Evolutionary conservation across 208 protist species (phyloP).

Genomic region (Angomonas deanei): DNA sequence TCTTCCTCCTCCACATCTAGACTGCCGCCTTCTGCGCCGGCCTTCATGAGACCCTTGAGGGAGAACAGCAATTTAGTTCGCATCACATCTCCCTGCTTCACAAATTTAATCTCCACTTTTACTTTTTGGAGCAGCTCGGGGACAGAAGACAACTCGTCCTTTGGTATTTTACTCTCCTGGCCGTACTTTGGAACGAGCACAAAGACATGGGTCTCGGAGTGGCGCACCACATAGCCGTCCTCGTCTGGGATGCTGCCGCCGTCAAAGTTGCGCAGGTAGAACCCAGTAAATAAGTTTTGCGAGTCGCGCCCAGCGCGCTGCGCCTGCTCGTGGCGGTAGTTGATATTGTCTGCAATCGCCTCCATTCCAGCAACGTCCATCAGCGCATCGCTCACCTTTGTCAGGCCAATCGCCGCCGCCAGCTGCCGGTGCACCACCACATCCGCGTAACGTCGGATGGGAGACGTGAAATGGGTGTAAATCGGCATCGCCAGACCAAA

Average conservation of each 20-base stretch:
- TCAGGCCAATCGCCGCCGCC: slow-evolving; percentile 74
- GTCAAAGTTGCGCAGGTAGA: slow-evolving; percentile 84
- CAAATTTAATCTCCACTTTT: slow-evolving; percentile 64
- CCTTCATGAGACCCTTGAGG: slow-evolving; percentile 62
- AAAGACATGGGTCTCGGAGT: slow-evolving; percentile 80
- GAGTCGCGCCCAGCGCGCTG: slow-evolving; percentile 89
- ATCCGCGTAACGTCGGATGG: slow-evolving; percentile 94
- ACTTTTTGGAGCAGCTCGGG: slow-evolving; percentile 79
- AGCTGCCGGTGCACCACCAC: slow-evolving; percentile 92
- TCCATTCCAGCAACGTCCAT: slow-evolving; percentile 74
- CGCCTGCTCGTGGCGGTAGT: slow-evolving; percentile 89
- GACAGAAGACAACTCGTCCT: slow-evolving; percentile 56
- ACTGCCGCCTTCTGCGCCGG: slow-evolving; percentile 32
- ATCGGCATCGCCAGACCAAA: slow-evolving; percentile 92
- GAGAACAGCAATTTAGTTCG: slow-evolving; percentile 68
- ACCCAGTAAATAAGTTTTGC: slow-evolving; percentile 89
- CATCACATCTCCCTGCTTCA: slow-evolving; percentile 67
- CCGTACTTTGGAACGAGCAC: slow-evolving; percentile 88
- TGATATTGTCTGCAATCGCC: slow-evolving; percentile 78
- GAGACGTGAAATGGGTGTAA: slow-evolving; percentile 96
- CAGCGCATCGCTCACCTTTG: slow-evolving; percentile 36
- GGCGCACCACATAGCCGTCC: slow-evolving; percentile 78
- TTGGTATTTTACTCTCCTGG: slow-evolving; percentile 78
- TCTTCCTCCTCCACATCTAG: slow-evolving; percentile 36
- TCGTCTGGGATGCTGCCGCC: slow-evolving; percentile 65